These are phyloP conservation scores for Malus domestica DNA, from an alignment of 306 rosid species.

Conservation along the genomic window ASM211411v1 NC_041794.1:7792501-7793000, in stretches of 20 bases:
- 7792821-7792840: background rate
- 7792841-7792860: background rate
- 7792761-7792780: background rate
- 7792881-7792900: background rate
- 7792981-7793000: no score
- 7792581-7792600: background rate
- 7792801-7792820: background rate
- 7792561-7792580: background rate
- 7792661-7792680: background rate
- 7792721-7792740: no score
- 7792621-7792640: background rate
- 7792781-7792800: background rate
- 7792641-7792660: background rate
- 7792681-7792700: background rate
- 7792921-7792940: background rate
- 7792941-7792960: no score
- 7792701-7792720: background rate
- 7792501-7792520: background rate
- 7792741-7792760: background rate
- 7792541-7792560: background rate
- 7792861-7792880: background rate
- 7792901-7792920: background rate
- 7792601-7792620: background rate
- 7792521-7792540: no score
- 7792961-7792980: no score